Evolutionary conservation across 371 early-diverging fungal genomes (phyloP).

Genomic region (Mucor irregularis): DNA sequence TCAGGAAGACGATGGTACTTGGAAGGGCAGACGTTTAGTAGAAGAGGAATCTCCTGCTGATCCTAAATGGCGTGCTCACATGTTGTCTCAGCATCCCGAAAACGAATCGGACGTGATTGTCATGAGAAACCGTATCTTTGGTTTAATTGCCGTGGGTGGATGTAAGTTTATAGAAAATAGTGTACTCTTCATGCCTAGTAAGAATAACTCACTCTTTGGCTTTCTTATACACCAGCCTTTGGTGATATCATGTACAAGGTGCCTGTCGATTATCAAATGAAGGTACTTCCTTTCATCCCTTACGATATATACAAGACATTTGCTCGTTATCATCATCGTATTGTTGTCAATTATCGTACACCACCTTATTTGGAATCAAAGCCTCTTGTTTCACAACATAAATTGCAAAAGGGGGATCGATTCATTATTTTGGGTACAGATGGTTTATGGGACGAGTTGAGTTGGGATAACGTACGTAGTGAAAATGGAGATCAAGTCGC

Average conservation of each 20-base stretch:
- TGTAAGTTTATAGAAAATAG: too few species aligned
- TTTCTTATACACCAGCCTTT: conserved; percentile 71
- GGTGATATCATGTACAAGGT: conserved; percentile 87
- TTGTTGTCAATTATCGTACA: conserved; percentile 69
- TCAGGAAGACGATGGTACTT: conserved; percentile 45
- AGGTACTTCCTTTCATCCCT: conserved; percentile 48
- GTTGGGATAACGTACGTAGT: conserved; percentile 67
- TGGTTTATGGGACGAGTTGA: conserved; percentile 90
- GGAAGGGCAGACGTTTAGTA: conserved; percentile 49
- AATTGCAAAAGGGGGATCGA: conserved; percentile 64
- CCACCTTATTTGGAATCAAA: conserved; percentile 95
- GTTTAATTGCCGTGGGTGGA: conserved; percentile 54
- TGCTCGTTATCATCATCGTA: conserved; percentile 63
- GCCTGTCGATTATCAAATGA: conserved; percentile 62
- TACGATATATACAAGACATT: conserved; percentile 61
- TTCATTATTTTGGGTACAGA: conserved; percentile 92
- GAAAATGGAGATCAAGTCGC: conserved; percentile 40
- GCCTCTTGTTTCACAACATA: conserved; percentile 79
- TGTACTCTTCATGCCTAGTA: too few species aligned
- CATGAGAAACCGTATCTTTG: conserved; percentile 46
- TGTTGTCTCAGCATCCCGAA: conserved; percentile 47
- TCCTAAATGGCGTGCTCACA: conserved; percentile 41
- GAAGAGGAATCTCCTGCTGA: conserved; percentile 51
- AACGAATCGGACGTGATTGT: conserved; percentile 39
- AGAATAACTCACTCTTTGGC: too few species aligned